phyloP scores from a whole-genome alignment of 2,329 filamentous ascomycete species.

The Pseudopithomyces chartarum region DNA sequence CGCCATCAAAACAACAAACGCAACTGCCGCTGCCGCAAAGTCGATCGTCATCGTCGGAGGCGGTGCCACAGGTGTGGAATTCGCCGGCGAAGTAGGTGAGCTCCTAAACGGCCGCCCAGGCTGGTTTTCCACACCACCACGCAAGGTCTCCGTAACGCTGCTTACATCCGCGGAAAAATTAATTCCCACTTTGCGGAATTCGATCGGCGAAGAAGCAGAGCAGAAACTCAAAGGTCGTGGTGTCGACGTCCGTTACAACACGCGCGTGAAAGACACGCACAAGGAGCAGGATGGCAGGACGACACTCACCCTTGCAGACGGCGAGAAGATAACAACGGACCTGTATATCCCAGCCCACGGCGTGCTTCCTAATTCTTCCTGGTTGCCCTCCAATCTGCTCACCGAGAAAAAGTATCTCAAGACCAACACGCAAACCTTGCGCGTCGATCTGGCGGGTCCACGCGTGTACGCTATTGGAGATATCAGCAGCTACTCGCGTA shows the following conservation, averaged over 20 bases:
- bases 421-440: slow-evolving; percentile 52
- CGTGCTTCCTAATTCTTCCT: slow-evolving; percentile 58
- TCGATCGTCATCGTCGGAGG: slow-evolving; percentile 55
- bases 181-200: slow-evolving; percentile 48
- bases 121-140: slow-evolving; percentile 39
- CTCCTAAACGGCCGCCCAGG: slow-evolving; percentile 46
- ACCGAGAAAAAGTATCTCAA: slow-evolving; percentile 54
- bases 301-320: slow-evolving; percentile 47
- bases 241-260: slow-evolving; percentile 51
- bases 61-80: slow-evolving; percentile 55
- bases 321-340: slow-evolving; percentile 54
- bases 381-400: slow-evolving; percentile 55
- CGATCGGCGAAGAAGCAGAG: slow-evolving; percentile 51
- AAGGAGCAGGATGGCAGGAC: slow-evolving; percentile 45
- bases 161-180: slow-evolving; percentile 48
- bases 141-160: slow-evolving; percentile 51
- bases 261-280: slow-evolving; percentile 34
- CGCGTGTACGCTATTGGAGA: slow-evolving; percentile 58
- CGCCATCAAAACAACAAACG: slow-evolving; percentile 44
- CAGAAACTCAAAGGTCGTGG: slow-evolving; percentile 53
- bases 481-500: slow-evolving; percentile 49
- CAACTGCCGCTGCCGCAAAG: slow-evolving; percentile 44
- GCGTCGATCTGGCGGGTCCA: slow-evolving; percentile 51
- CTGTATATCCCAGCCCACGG: slow-evolving; percentile 60
- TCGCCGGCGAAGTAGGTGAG: slow-evolving; percentile 56